Percentiles rank a stretch among this genome's conserved stretches.
phyloP scores from a whole-genome alignment of 495 filamentous ascomycete genomes.

The Collariella sp. region DNA sequence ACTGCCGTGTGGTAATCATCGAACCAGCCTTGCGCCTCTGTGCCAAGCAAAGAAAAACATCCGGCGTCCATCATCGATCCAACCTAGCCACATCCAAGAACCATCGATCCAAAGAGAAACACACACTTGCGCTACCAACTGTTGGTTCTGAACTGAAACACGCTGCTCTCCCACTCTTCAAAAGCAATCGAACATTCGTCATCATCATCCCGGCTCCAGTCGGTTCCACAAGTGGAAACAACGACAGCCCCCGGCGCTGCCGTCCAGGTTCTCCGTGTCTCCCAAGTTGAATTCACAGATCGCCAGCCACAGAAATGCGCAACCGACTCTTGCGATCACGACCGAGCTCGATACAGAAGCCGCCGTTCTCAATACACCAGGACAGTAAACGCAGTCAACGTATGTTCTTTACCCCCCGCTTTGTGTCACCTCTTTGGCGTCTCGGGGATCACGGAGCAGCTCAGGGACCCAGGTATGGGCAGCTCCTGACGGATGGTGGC shows the following conservation, averaged over 20 bases:
- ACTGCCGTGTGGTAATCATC: not conserved
- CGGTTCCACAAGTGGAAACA: constrained; percentile 5
- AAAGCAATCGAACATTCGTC: too few species aligned
- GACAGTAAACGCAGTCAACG: constrained; percentile 28
- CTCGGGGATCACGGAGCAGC: not conserved
- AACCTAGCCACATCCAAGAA: not conserved
- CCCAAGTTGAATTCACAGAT: not conserved
- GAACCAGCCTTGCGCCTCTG: not conserved
- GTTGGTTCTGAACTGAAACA: not conserved
- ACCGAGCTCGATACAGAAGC: constrained; percentile 25
- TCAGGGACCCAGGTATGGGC: not conserved
- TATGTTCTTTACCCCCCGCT: constrained; percentile 17
- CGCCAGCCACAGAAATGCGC: constrained; percentile 30
- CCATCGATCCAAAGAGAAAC: not conserved
- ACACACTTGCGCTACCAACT: not conserved
- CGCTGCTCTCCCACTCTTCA: too few species aligned
- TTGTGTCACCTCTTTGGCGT: not conserved
- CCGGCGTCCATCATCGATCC: not conserved
- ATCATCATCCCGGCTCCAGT: not conserved
- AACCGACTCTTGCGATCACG: constrained; percentile 32
- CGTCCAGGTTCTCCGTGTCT: constrained; percentile 1
- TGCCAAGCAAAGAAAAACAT: constrained; percentile 8
- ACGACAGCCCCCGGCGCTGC: not conserved
- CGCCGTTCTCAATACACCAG: constrained; percentile 24
- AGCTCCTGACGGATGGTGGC: not conserved